Evolutionary conservation across 2,329 filamentous ascomycete species (phyloP).

Genomic region (Claviceps spartinae): DNA sequence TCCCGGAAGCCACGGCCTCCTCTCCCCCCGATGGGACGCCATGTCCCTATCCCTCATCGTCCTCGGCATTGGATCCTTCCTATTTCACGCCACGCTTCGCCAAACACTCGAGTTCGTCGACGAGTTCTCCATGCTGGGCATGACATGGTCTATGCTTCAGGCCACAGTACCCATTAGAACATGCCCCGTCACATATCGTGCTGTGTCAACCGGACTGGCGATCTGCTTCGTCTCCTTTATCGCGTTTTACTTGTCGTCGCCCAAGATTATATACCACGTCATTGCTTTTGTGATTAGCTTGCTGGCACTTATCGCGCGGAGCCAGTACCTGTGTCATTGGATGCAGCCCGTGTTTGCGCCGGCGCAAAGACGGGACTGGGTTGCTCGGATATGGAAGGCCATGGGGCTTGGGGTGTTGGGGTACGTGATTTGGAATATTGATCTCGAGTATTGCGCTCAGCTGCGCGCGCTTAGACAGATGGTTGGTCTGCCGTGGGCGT

Average conservation of each 20-base stretch:
- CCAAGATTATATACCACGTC: slow-evolving; percentile 30
- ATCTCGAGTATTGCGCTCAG: slow-evolving; percentile 36
- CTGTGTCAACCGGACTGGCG: slow-evolving; percentile 25
- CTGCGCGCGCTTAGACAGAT: slow-evolving; percentile 29
- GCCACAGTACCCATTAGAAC: slow-evolving; percentile 32
- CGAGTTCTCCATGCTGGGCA: slow-evolving; percentile 44
- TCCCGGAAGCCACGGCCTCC: slow-evolving; percentile 16
- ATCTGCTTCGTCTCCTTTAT: slow-evolving; percentile 27
- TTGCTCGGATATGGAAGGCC: slow-evolving; percentile 15
- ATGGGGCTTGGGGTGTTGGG: slow-evolving; percentile 25
- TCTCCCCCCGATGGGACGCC: slow-evolving; percentile 22
- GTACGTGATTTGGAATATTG: slow-evolving; percentile 44
- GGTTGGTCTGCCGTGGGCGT: slow-evolving; percentile 41
- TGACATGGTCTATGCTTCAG: slow-evolving; percentile 38
- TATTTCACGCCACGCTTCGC: slow-evolving; percentile 32
- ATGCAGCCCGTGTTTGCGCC: slow-evolving; percentile 16
- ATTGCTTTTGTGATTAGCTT: slow-evolving; percentile 22
- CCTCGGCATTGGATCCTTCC: slow-evolving; percentile 28
- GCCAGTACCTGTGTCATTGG: slow-evolving; percentile 21
- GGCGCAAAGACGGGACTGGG: slow-evolving; percentile 14
- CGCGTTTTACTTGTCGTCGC: slow-evolving; percentile 27
- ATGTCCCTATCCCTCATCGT: slow-evolving; percentile 27
- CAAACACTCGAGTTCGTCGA: slow-evolving; percentile 33
- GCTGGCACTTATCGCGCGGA: slow-evolving; percentile 18
- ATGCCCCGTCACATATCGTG: slow-evolving; percentile 17